phyloP scores from a whole-genome alignment of 148 eudicot species.

The Fagopyrum homotropicum region DNA sequence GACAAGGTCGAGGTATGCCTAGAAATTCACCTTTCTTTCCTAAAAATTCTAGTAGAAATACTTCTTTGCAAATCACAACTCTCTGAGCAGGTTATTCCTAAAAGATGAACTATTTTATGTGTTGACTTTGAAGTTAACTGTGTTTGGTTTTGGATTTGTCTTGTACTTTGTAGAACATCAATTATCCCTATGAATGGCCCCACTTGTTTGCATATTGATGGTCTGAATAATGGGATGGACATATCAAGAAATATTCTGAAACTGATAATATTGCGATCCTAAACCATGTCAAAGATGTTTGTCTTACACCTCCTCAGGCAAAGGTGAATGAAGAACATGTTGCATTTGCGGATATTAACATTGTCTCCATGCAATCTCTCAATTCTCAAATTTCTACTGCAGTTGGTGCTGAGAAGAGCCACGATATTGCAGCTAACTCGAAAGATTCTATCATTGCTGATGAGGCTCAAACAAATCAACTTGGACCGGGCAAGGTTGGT shows the following conservation, averaged over 20 bases:
- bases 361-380: not conserved
- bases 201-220: slow-evolving; percentile 21
- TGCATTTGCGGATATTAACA: slow-evolving; percentile 25
- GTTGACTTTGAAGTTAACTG: not conserved
- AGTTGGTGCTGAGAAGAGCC: slow-evolving; percentile 23
- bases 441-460: slow-evolving; percentile 13
- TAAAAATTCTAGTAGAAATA: too few species aligned
- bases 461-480: slow-evolving; percentile 15
- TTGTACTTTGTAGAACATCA: slow-evolving; percentile 22
- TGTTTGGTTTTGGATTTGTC: not conserved
- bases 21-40: too few species aligned
- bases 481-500: slow-evolving; percentile 15
- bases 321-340: slow-evolving; percentile 15
- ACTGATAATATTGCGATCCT: slow-evolving; percentile 16
- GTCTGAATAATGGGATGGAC: slow-evolving; percentile 20
- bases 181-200: slow-evolving; percentile 22
- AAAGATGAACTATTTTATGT: not conserved
- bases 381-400: slow-evolving; percentile 18
- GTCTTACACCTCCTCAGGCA: slow-evolving; percentile 9
- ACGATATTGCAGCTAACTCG: slow-evolving; percentile 15
- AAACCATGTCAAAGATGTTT: slow-evolving; percentile 10
- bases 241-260: slow-evolving; percentile 18
- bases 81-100: not conserved
- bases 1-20: too few species aligned
- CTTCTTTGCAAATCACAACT: too few species aligned